Evolutionary conservation across 192 early-diverging fungal species (phyloP).

Genomic region (Backusella tuberculispora): DNA sequence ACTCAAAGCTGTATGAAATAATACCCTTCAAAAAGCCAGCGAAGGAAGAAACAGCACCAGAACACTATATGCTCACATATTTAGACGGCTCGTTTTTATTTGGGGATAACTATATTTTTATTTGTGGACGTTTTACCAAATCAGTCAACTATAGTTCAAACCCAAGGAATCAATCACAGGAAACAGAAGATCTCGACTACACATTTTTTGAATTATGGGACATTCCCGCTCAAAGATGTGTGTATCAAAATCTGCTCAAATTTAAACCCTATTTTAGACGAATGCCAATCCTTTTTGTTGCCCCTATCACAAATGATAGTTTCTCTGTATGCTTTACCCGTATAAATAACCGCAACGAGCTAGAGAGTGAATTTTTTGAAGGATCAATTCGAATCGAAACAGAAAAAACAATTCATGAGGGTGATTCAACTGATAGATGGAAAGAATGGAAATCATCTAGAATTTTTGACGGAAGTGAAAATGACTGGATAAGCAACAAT

Average conservation of each 20-base stretch:
- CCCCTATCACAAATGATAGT: background rate
- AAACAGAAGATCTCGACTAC: background rate
- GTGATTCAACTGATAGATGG: no score
- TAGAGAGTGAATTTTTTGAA: background rate
- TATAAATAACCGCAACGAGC: background rate
- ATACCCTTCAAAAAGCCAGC: no score
- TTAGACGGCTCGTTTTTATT: no score
- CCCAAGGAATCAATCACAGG: background rate
- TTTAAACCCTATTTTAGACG: accelerated
- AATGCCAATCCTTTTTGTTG: background rate
- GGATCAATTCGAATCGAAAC: background rate
- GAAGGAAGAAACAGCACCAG: no score
- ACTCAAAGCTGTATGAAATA: background rate
- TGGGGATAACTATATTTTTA: no score
- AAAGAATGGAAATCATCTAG: background rate
- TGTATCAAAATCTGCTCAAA: accelerated
- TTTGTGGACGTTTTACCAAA: no score
- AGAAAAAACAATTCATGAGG: no score
- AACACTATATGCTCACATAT: no score
- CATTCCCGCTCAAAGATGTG: background rate
- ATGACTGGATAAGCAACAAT: no score
- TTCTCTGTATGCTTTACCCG: background rate
- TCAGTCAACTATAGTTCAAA: no score
- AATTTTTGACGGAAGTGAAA: no score
- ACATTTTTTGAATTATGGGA: background rate